Evolutionary conservation across 2,329 filamentous ascomycete species (phyloP), one percentile per base, ranked within the genome.

Genomic region (Calonectria ilicicola): DNA sequence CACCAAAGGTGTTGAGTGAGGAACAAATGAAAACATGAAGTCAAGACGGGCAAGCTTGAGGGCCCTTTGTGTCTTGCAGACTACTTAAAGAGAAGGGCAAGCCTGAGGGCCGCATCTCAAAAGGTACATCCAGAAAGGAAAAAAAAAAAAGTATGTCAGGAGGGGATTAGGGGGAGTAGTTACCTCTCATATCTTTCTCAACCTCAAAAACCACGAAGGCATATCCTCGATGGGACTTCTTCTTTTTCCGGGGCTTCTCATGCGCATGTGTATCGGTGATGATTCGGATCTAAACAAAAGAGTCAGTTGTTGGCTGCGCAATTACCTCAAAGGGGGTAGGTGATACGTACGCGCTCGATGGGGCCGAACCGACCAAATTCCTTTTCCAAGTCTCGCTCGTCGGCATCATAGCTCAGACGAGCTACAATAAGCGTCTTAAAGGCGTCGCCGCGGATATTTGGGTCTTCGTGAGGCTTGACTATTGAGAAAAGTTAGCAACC

Each of bases 131-230:
- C 76, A 67, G 72, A 64, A 73, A 70, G 71, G 73, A 53, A 75
- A 70, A 70, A 72, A 70, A 72, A 76, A 71, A 40, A 40, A 68
- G 32, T 64, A 76, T 74, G 75, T 69, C 76, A 78, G 72, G 72
- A 77, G 67, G 78, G 81, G 84, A 82, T 74, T 62, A 58, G 74
- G 86, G 76, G 86, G 83, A 83, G 82, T 83, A 85, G 85, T 91
- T 97, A 98, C 96, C 95, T 95, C 97, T 97, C 96, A 98, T 98
- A 83, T 98, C 97, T 85, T 96, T 96, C 86, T 98, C 97, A 84
- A 95, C 93, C 85, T 98, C 96, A 83, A 96, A 99, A 67, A 98
- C 95, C 78, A 99, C 93, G 82, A 99, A 99, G 74, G 95, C 97
- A 84, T 99, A 99, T 74, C 97, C 97, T 80, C 93, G 90, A 81